Evolutionary conservation across 2,329 filamentous ascomycete genomes (phyloP).

Genomic region (Fusarium coicis): DNA sequence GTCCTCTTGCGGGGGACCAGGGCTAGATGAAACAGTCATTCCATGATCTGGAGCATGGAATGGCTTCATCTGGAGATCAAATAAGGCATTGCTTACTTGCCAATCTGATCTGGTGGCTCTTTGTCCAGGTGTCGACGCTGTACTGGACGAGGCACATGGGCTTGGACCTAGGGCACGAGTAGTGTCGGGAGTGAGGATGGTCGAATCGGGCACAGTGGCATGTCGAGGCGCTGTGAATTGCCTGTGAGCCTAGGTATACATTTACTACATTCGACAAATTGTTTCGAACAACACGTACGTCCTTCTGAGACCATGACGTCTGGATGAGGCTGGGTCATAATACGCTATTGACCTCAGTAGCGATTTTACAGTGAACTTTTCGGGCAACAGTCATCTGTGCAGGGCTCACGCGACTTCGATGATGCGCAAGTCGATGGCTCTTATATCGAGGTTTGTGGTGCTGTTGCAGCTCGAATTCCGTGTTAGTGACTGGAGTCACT

Average conservation of each 20-base stretch:
- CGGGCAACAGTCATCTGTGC: background rate
- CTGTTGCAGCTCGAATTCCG: slow-evolving; percentile 24
- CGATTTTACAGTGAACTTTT: slow-evolving; percentile 7
- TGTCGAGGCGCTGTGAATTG: slow-evolving; percentile 14
- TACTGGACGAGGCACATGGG: slow-evolving; percentile 7
- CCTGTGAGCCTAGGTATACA: slow-evolving; percentile 24
- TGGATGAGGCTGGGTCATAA: slow-evolving; percentile 31
- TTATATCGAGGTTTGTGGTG: slow-evolving; percentile 12
- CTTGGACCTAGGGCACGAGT: background rate
- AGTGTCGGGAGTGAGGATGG: background rate
- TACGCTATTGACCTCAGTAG: slow-evolving; percentile 26
- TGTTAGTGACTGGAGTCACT: slow-evolving; percentile 33
- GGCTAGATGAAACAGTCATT: background rate
- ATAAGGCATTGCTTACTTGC: slow-evolving; percentile 20
- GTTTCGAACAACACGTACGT: slow-evolving; percentile 39
- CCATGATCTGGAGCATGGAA: background rate
- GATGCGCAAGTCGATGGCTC: slow-evolving; percentile 20
- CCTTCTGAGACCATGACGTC: slow-evolving; percentile 44
- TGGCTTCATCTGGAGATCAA: slow-evolving; percentile 20
- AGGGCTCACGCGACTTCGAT: slow-evolving; percentile 22
- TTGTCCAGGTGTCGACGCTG: slow-evolving; percentile 7
- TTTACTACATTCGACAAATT: background rate
- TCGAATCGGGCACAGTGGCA: slow-evolving; percentile 15
- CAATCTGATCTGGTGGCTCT: background rate
- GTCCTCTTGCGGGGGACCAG: background rate